A percentile compares a stretch with the other conserved stretches of the same genome.
phyloP scores from a whole-genome alignment of 306 rosid species.

The Acacia melanoxylon region DNA sequence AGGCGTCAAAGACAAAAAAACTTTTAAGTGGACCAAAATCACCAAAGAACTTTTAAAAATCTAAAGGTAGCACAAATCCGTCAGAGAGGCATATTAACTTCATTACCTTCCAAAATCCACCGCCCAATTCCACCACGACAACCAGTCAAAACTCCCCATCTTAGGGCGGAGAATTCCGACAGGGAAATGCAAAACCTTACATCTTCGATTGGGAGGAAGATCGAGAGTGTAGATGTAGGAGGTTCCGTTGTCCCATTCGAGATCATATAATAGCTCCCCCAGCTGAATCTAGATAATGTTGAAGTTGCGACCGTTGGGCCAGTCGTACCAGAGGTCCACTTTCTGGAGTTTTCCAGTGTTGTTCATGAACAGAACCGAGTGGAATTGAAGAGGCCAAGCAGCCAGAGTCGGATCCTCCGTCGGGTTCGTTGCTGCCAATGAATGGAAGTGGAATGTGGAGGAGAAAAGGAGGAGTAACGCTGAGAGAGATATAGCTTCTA shows the following conservation, averaged over 20 bases:
- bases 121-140: fast-evolving
- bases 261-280: constrained; percentile 51
- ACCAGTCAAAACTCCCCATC: too few species aligned
- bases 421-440: background rate
- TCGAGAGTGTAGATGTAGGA: constrained; percentile 66
- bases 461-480: constrained; percentile 4
- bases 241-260: constrained; percentile 92
- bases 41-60: too few species aligned
- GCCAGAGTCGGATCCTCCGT: constrained; percentile 40
- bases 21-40: too few species aligned
- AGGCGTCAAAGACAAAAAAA: too few species aligned
- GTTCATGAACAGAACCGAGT: constrained; percentile 68
- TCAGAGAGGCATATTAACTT: too few species aligned
- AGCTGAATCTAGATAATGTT: constrained; percentile 81
- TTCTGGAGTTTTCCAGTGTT: constrained; percentile 50
- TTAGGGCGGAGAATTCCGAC: constrained; percentile 88
- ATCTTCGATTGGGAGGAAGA: constrained; percentile 41
- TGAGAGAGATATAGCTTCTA: background rate
- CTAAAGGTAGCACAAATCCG: too few species aligned
- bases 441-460: background rate
- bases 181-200: constrained; percentile 36
- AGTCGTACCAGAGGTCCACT: constrained; percentile 88
- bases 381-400: constrained; percentile 73
- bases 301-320: constrained; percentile 94
- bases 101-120: too few species aligned